phyloP scores from a whole-genome alignment of 345 rosid genomes.

The Carallia brachiata region DNA sequence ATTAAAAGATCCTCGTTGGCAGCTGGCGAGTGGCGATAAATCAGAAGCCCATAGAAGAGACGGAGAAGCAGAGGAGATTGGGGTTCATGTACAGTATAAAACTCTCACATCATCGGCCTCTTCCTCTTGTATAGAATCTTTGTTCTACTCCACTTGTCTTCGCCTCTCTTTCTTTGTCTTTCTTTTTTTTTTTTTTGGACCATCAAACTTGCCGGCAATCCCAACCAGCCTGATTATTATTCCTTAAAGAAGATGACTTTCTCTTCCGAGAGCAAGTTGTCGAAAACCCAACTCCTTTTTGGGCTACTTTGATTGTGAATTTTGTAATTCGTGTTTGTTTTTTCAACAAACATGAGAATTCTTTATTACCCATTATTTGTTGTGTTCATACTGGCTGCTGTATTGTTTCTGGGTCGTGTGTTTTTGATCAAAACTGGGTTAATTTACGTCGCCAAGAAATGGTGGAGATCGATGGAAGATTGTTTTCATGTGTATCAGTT shows the following conservation, averaged over 20 bases:
- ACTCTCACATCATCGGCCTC: no score
- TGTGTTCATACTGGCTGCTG: neutral
- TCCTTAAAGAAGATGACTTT: neutral
- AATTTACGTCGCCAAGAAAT: conserved; percentile 46
- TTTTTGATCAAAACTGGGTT: conserved; percentile 59
- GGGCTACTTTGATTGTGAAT: no score
- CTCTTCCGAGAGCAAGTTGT: neutral
- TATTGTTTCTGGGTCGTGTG: conserved; percentile 24
- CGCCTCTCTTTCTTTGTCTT: neutral
- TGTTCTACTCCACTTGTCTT: no score
- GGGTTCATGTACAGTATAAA: neutral
- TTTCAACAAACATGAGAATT: conserved; percentile 32
- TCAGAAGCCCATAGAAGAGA: neutral
- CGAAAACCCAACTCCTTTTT: no score
- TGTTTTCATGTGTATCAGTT: conserved; percentile 59
- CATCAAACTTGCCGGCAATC: conserved; percentile 12
- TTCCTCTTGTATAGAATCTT: no score
- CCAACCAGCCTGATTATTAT: neutral
- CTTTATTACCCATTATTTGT: conserved; percentile 4
- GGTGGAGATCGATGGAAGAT: conserved; percentile 48
- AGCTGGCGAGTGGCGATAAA: neutral
- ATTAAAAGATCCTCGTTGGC: no score
- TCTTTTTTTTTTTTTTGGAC: conserved; percentile 9
- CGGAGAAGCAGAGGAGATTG: neutral
- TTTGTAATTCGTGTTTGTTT: neutral